Evolutionary conservation across 345 rosid species (phyloP).

Genomic region (Salix purpurea): DNA sequence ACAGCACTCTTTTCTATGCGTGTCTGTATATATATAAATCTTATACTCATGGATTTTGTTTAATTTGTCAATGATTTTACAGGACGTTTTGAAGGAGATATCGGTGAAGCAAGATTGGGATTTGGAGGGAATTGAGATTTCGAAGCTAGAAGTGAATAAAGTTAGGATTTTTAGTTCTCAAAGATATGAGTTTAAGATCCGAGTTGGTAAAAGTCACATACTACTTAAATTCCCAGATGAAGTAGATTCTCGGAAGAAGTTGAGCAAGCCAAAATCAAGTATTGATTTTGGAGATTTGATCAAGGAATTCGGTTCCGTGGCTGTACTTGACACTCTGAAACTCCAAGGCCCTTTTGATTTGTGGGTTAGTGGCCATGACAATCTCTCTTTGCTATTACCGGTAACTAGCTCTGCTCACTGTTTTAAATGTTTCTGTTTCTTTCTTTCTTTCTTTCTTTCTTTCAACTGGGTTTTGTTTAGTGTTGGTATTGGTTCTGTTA

Average conservation of each 20-base stretch:
- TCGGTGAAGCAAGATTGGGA: conserved; percentile 56
- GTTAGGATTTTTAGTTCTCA: conserved; percentile 44
- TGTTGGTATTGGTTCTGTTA: conserved; percentile 7
- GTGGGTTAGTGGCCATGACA: conserved; percentile 33
- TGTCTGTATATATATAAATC: no score
- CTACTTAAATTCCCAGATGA: conserved; percentile 53
- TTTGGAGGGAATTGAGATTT: conserved; percentile 31
- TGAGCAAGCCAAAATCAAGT: conserved; percentile 11
- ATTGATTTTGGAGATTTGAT: conserved; percentile 38
- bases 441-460: neutral
- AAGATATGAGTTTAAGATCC: conserved; percentile 62
- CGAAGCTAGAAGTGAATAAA: conserved; percentile 40
- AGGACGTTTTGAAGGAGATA: conserved; percentile 66
- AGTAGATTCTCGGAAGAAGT: conserved; percentile 43
- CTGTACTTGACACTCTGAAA: conserved; percentile 43
- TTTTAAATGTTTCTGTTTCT: neutral
- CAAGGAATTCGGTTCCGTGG: conserved; percentile 28
- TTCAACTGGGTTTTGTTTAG: neutral
- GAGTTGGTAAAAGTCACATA: conserved; percentile 46
- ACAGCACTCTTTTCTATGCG: no score
- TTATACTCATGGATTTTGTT: neutral
- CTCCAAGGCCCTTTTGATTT: conserved; percentile 69
- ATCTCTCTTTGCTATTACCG: conserved; percentile 52
- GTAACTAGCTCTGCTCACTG: conserved; percentile 18
- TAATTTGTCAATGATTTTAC: neutral